Conservation (phyloP, 495 filamentous ascomycete genomes). For the Lineolata rhizophorae region DNA sequence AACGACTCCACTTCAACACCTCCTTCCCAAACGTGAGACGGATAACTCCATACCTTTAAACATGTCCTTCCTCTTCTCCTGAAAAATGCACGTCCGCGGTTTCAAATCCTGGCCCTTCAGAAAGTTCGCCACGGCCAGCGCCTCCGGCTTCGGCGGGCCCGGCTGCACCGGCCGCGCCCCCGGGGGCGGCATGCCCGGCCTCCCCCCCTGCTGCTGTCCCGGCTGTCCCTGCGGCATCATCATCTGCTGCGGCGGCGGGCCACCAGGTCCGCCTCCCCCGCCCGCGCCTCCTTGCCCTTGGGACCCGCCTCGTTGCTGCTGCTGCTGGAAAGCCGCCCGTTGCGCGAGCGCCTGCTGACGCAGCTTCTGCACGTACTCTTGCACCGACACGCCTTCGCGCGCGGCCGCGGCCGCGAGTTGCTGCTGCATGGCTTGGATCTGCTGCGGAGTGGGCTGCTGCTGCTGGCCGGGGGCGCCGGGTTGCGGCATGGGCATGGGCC, state of each 20-base stretch:
- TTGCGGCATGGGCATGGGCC: no score
- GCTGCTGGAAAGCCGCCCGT: conserved; percentile 32
- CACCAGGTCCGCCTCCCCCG: no score
- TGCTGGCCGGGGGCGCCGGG: no score
- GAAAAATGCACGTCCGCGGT: conserved; percentile 73
- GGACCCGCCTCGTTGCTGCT: no score
- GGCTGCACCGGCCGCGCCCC: conserved; percentile 40
- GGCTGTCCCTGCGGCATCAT: conserved; percentile 20
- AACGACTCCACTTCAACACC: no score
- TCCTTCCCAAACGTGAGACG: no score
- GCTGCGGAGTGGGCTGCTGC: conserved; percentile 61
- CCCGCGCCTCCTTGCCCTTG: no score
- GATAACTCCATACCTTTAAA: conserved; percentile 47
- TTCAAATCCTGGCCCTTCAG: conserved; percentile 71
- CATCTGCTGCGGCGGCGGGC: no score
- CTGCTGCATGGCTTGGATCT: conserved; percentile 64
- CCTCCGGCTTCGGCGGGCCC: conserved; percentile 66
- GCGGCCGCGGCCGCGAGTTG: conserved; percentile 54
- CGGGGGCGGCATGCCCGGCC: no score
- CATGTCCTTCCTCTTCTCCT: conserved; percentile 95
- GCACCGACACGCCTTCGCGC: conserved; percentile 36
- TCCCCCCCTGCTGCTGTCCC: conserved; percentile 21
- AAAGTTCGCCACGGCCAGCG: conserved; percentile 77
- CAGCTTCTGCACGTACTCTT: conserved; percentile 41
- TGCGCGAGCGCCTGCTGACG: conserved; percentile 28